These are phyloP conservation scores for Grosmannia serpens DNA, from an alignment of 2,329 filamentous ascomycete species.

Conservation along the genomic window DNA sequence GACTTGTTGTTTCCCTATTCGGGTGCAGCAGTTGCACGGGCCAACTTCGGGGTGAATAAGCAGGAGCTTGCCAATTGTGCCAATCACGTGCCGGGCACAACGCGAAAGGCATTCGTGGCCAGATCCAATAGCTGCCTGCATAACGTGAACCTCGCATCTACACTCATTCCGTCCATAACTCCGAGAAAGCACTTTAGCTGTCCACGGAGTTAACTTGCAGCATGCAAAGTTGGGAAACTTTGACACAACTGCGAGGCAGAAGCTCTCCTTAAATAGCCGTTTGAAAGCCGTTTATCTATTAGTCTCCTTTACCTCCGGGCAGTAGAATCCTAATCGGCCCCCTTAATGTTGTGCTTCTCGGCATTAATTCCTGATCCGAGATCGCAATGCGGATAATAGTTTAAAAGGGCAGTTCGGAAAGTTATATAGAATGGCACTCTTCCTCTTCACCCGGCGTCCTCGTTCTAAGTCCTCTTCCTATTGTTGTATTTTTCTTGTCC, in stretches of 20 bases:
- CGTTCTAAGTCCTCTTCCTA: neutral
- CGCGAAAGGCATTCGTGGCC: neutral
- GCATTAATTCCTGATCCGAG: neutral
- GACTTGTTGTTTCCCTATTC: conserved; percentile 6
- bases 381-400: neutral
- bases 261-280: neutral
- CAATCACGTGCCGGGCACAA: conserved; percentile 5
- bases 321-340: too few relatives aligned
- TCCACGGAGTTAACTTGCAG: neutral
- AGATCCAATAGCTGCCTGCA: neutral
- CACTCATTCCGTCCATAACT: neutral
- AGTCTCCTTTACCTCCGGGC: neutral
- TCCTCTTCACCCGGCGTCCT: neutral
- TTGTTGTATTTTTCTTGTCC: neutral
- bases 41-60: conserved; percentile 11
- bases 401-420: neutral
- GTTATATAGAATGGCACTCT: neutral
- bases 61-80: conserved; percentile 2
- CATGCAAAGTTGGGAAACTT: neutral
- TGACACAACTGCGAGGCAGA: neutral
- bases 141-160: neutral
- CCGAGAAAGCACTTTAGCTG: neutral
- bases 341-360: neutral
- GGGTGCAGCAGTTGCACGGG: conserved; percentile 10
- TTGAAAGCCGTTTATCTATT: neutral